Conservation (phyloP, 2,329 filamentous ascomycete genomes). For the Alternaria gansuensis region DNA sequence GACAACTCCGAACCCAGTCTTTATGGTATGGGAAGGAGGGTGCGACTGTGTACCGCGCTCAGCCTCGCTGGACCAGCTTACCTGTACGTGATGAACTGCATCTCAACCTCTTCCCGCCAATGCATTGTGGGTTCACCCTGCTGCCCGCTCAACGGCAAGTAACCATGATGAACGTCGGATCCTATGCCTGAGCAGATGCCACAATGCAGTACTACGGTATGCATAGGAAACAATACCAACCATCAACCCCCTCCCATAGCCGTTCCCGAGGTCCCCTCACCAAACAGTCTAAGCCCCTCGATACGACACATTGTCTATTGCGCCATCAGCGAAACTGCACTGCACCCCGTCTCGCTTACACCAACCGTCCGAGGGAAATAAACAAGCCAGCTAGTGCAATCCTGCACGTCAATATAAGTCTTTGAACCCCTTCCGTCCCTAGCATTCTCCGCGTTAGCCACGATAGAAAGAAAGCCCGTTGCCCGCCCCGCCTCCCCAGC, state of each 20-base stretch:
- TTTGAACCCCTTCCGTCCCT: background rate
- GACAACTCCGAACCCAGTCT: slow-evolving; percentile 8
- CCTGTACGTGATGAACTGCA: background rate
- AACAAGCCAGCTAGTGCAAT: background rate
- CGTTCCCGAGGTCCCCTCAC: background rate
- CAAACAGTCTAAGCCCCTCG: background rate
- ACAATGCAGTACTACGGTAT: no score
- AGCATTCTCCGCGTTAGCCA: slow-evolving; percentile 5
- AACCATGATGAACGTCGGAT: no score
- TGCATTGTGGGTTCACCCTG: background rate
- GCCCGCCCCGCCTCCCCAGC: background rate
- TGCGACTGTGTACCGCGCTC: background rate
- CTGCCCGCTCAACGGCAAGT: background rate
- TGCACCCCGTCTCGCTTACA: slow-evolving; percentile 1
- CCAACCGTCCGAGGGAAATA: background rate
- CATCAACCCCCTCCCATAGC: background rate
- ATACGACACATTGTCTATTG: background rate
- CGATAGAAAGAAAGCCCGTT: background rate
- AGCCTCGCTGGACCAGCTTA: slow-evolving; percentile 1
- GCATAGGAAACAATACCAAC: background rate
- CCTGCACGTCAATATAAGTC: slow-evolving; percentile 7
- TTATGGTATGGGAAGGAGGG: background rate
- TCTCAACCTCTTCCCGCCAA: background rate
- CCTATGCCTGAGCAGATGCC: no score
- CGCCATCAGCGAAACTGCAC: background rate